Conservation (phyloP, 805 yeast species). For the Wickerhamia fluorescens region DNA sequence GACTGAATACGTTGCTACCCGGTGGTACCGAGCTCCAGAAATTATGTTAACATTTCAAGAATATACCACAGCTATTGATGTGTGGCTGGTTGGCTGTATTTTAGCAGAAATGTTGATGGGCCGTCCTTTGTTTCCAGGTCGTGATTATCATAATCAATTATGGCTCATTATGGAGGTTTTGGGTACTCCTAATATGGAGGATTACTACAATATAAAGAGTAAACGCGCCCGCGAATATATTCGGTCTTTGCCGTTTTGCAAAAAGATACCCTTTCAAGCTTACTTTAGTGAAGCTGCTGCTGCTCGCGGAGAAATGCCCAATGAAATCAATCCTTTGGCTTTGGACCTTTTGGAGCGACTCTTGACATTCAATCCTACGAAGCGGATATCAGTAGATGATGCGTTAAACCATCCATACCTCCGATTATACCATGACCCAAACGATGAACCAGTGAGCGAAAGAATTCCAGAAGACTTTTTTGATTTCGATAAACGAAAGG, state of each 20-base stretch:
- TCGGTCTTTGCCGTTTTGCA: conserved; percentile 64
- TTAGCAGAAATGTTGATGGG: conserved; percentile 85
- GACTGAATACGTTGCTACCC: conserved; percentile 96
- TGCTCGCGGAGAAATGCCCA: not conserved
- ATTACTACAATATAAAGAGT: conserved; percentile 66
- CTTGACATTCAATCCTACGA: conserved; percentile 63
- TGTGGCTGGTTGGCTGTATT: conserved; percentile 96
- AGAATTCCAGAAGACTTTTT: conserved; percentile 84
- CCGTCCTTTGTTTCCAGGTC: conserved; percentile 86
- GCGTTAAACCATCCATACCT: conserved; percentile 85
- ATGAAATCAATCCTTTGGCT: conserved; percentile 32
- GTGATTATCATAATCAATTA: conserved; percentile 88
- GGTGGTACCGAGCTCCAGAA: conserved; percentile 98
- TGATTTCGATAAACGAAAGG: conserved; percentile 80
- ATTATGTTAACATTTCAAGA: conserved; percentile 92
- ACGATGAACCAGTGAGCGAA: conserved; percentile 82
- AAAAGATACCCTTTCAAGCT: conserved; percentile 49
- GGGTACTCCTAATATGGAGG: conserved; percentile 83
- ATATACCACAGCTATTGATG: conserved; percentile 90
- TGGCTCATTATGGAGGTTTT: conserved; percentile 76
- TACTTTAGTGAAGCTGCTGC: conserved; percentile 20
- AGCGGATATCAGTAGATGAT: conserved; percentile 67
- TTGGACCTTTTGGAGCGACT: conserved; percentile 58
- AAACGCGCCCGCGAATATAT: conserved; percentile 87
- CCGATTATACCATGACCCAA: conserved; percentile 85